Percentiles rank a stretch among this genome's conserved stretches.
Conservation (phyloP, 1,284 basidiomycete genomes). For the Cutaneotrichosporon sp. region DNA sequence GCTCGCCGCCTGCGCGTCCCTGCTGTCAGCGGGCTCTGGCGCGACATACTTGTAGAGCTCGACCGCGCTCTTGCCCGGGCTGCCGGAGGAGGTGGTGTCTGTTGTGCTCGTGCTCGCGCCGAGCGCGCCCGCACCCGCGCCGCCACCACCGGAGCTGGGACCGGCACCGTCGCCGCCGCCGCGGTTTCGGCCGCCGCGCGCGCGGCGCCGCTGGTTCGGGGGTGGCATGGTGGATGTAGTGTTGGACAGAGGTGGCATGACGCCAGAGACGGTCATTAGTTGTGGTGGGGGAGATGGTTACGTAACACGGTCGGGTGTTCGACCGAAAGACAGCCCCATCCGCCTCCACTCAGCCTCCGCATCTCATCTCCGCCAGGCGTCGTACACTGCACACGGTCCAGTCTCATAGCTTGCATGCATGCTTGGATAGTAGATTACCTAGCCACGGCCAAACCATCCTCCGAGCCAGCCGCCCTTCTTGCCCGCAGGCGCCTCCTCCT, state of each 20-base stretch:
- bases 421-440: neutral
- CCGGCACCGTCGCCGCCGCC: neutral
- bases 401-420: conserved; percentile 1
- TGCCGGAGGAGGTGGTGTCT: neutral
- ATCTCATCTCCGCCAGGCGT: neutral
- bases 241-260: neutral
- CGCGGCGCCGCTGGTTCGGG: conserved; percentile 14
- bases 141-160: neutral
- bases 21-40: conserved; percentile 11
- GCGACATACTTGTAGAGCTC: conserved; percentile 18
- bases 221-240: conserved; percentile 10
- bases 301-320: neutral
- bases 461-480: conserved; percentile 49
- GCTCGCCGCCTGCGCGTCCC: conserved; percentile 25
- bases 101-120: neutral
- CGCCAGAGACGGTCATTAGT: neutral
- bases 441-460: conserved; percentile 49
- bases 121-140: neutral
- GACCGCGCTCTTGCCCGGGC: conserved; percentile 6
- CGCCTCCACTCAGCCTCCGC: too few species aligned
- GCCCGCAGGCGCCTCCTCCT: conserved; percentile 22
- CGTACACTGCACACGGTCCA: too few species aligned
- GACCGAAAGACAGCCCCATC: too few species aligned
- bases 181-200: conserved; percentile 7
- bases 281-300: neutral